Evolutionary conservation across 1,139 yeast species (phyloP).

Genomic region (Yamadazyma sp.): DNA sequence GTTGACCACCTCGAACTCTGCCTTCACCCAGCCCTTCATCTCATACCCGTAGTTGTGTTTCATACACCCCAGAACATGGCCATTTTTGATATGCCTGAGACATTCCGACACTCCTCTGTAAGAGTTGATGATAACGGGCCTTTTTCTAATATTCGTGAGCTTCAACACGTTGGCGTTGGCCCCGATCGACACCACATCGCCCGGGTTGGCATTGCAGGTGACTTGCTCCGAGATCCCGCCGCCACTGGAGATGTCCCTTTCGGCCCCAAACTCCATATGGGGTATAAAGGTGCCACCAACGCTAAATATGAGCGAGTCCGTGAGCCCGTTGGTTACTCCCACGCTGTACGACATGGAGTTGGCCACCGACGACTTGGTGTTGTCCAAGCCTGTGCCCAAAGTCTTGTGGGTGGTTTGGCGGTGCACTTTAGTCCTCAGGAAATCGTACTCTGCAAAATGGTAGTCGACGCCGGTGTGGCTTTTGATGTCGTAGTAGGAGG

Average conservation of each 20-base stretch:
- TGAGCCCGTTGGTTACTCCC: slow-evolving; percentile 8
- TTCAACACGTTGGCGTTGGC: slow-evolving; percentile 6
- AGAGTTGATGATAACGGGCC: slow-evolving; percentile 8
- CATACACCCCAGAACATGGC: slow-evolving; percentile 3
- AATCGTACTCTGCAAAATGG: slow-evolving; percentile 14
- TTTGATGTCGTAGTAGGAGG: slow-evolving; percentile 9
- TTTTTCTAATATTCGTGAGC: slow-evolving; percentile 8
- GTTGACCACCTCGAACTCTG: slow-evolving; percentile 6
- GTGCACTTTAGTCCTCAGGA: slow-evolving; percentile 6
- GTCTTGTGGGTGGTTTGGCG: slow-evolving; percentile 1
- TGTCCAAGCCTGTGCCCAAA: slow-evolving; percentile 19
- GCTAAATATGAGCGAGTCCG: slow-evolving; percentile 6
- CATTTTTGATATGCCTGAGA: slow-evolving; percentile 3
- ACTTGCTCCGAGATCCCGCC: slow-evolving; percentile 5
- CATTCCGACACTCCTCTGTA: slow-evolving; percentile 6
- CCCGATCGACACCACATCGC: slow-evolving; percentile 7
- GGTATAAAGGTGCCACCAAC: slow-evolving; percentile 4
- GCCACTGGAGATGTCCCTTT: slow-evolving; percentile 10
- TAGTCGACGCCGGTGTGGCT: slow-evolving; percentile 4
- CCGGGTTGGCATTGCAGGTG: slow-evolving; percentile 14
- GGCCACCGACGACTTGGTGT: slow-evolving; percentile 11
- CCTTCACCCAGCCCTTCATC: slow-evolving; percentile 6
- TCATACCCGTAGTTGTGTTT: slow-evolving; percentile 5
- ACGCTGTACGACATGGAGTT: slow-evolving; percentile 12
- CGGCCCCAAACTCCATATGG: slow-evolving; percentile 5